Conservation (phyloP, 2,329 filamentous ascomycete species). For the Aspergillus arachidicola region DNA sequence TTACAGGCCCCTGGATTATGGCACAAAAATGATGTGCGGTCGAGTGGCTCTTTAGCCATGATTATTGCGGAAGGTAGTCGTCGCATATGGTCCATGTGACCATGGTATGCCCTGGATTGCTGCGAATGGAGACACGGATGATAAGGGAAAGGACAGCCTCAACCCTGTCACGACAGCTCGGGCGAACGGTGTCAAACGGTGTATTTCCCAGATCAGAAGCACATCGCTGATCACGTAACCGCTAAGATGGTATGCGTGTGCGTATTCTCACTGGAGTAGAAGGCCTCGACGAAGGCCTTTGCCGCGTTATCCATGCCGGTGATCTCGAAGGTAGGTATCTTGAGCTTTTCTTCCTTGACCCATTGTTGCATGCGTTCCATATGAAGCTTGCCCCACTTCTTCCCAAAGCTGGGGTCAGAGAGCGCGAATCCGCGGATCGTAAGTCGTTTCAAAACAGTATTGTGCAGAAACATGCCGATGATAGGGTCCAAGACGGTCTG, state of each 20-base stretch:
- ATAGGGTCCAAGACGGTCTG: background rate
- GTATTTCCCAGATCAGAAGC: background rate
- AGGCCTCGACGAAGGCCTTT: background rate
- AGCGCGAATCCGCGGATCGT: background rate
- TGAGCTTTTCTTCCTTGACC: background rate
- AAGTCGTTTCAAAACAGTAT: background rate
- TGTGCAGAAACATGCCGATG: slow-evolving; percentile 1
- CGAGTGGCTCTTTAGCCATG: background rate
- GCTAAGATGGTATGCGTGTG: background rate
- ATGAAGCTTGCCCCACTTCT: background rate
- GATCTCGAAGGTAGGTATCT: background rate
- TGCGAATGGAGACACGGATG: background rate
- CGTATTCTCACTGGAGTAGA: background rate
- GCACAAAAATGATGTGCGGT: background rate
- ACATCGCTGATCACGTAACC: background rate
- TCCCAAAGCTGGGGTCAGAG: background rate
- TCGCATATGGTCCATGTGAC: background rate
- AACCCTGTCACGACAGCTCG: background rate
- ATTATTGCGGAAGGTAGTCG: background rate
- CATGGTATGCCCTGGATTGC: background rate
- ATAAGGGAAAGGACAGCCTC: background rate
- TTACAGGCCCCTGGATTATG: background rate
- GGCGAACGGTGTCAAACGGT: background rate
- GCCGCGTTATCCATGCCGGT: background rate
- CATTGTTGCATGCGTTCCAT: background rate